Percentiles rank a stretch among this genome's conserved stretches.
Conservation (phyloP, 2,329 filamentous ascomycete species). For the Plenodomus biglobosus region DNA sequence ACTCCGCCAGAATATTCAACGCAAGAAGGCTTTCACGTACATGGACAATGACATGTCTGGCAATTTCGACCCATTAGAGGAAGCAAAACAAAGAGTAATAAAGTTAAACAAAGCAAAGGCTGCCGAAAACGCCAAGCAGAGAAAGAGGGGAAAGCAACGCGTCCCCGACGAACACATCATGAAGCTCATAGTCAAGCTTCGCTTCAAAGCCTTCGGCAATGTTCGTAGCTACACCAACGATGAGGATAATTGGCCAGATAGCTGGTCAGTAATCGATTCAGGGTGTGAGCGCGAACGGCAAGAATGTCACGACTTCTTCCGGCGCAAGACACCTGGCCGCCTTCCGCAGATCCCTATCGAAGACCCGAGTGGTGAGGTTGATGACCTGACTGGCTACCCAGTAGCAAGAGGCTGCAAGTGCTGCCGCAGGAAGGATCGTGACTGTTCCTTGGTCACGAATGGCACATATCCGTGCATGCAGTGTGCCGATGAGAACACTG, state of each 20-base stretch:
- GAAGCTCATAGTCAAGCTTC: constrained; percentile 25
- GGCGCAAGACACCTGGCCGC: constrained; percentile 13
- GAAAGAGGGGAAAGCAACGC: constrained; percentile 11
- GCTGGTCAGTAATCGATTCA: constrained; percentile 23
- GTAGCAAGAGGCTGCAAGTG: constrained; percentile 38
- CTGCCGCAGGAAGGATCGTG: constrained; percentile 29
- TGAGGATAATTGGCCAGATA: constrained; percentile 32
- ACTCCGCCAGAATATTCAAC: constrained; percentile 28
- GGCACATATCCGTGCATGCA: constrained; percentile 29
- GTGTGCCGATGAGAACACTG: constrained; percentile 19
- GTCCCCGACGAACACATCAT: constrained; percentile 1
- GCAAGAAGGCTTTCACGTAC: constrained; percentile 26
- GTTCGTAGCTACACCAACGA: constrained; percentile 27
- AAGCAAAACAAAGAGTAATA: constrained; percentile 11
- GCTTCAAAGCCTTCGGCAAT: constrained; percentile 16
- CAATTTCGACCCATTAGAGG: constrained; percentile 37
- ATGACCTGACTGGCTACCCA: constrained; percentile 41
- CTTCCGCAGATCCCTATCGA: constrained; percentile 18
- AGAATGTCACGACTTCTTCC: constrained; percentile 8
- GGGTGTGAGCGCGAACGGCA: constrained; percentile 15
- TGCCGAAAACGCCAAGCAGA: constrained; percentile 5
- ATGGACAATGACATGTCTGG: constrained; percentile 44
- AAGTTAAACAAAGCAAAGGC: constrained; percentile 7
- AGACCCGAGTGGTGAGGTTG: constrained; percentile 22
- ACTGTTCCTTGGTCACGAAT: constrained; percentile 34